Evolutionary conservation across 495 filamentous ascomycete species (phyloP).

Genomic region (Cladorrhinum samala): DNA sequence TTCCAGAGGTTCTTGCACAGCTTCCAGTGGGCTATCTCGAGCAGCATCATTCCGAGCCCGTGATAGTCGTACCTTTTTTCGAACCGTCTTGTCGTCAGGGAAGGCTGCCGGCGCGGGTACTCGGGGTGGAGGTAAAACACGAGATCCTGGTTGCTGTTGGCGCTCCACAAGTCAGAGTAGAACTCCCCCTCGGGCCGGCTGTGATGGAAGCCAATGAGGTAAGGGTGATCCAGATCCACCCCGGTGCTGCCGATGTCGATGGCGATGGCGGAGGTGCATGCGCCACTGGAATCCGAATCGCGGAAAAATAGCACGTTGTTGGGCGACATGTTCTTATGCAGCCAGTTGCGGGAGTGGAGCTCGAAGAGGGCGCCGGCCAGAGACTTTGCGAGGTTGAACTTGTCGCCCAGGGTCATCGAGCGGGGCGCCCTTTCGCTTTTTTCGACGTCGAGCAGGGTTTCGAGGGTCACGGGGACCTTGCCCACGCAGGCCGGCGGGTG

Average conservation of each 20-base stretch:
- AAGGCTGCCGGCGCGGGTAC: not conserved
- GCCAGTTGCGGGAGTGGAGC: constrained; percentile 1
- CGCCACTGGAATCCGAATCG: not conserved
- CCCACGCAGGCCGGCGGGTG: not conserved
- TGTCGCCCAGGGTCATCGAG: not conserved
- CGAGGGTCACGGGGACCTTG: not conserved
- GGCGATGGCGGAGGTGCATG: not conserved
- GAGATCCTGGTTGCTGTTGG: not conserved
- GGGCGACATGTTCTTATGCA: constrained; percentile 2
- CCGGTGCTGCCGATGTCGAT: no score
- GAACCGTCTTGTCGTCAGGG: not conserved
- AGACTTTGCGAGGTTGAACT: not conserved
- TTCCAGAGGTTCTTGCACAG: not conserved
- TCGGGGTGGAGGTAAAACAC: constrained; percentile 3
- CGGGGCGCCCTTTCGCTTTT: not conserved
- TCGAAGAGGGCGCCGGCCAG: not conserved
- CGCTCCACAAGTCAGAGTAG: constrained; percentile 2
- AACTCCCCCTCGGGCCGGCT: not conserved
- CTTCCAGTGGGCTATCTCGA: constrained; percentile 1
- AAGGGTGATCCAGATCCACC: not conserved
- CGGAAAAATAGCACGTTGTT: not conserved
- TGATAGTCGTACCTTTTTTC: not conserved
- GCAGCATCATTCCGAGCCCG: constrained; percentile 1
- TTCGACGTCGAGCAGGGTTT: not conserved
- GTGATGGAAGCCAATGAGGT: constrained; percentile 5